Base-by-base conservation (phyloP, 352 stramenopile genomes). In the Thalassiosira ordinaria region DNA sequence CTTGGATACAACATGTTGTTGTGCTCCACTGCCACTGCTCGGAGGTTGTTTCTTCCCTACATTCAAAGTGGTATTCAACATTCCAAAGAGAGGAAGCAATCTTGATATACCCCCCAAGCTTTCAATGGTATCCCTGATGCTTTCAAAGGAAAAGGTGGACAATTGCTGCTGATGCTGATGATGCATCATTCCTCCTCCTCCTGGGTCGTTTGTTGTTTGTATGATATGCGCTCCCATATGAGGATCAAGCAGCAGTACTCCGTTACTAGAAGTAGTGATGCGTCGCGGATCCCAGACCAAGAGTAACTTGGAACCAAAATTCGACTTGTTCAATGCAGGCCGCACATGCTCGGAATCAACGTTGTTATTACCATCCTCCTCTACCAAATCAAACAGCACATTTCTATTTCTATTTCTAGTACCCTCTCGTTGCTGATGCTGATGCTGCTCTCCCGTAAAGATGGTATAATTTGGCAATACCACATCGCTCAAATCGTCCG, bases 251-350 rank as follows among this genome's bases (percentile, higher is more conserved):
- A 86, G 57, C 26, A 84, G 31, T 39, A 27, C 35, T 24, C 76
- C 75, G n/a, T n/a, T n/a, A n/a, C n/a, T n/a, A n/a, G n/a, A n/a
- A n/a, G n/a, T n/a, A 9, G 55, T 67, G 18, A 79, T 71, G 37
- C 88, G 72, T 20, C 49, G 55, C 18, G 89, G 89, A 83, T 94
- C 79, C 89, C 87, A 94, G 16, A 88, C 82, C 11, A 91, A 18
- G 41, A 91, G 87, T 6, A 94, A 55, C 46, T 91, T 90, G 0
- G 86, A 90, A 6, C 59, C 73, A 52, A 94, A 94, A 7, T 35
- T 35, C 39, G 53, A 26, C 20, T 31, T 76, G 16, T 74, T 84
- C 14, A 92, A 73, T 16, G 66, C 78, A 1, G 22, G 1, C 13
- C 72, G 75, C 9, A 86, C 53, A 9, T 59, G 16, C 53, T 70